A percentile compares a stretch with the other conserved stretches of the same genome.
Evolutionary conservation across 768 basidiomycete species (phyloP).

Genomic region (Trametopsis cervina): DNA sequence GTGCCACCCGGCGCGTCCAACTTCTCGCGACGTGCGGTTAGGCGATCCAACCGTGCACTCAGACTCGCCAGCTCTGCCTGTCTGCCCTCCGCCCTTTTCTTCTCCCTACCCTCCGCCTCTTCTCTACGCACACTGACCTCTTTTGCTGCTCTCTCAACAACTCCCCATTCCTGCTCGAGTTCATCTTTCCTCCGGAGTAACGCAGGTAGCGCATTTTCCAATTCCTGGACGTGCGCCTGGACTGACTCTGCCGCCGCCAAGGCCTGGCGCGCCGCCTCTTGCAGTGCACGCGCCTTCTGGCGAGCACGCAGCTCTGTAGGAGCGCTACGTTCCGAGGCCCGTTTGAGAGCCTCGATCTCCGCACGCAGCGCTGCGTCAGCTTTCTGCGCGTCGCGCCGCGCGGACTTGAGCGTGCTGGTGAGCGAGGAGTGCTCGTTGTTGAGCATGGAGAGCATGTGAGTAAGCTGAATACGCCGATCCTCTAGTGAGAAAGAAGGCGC

Average conservation of each 20-base stretch:
- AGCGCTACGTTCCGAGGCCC: slow-evolving; percentile 74
- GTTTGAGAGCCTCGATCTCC: slow-evolving; percentile 80
- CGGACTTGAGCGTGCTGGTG: slow-evolving; percentile 62
- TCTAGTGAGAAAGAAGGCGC: slow-evolving; percentile 46
- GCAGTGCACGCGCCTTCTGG: slow-evolving; percentile 82
- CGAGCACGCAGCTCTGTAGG: slow-evolving; percentile 72
- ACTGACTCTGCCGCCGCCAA: slow-evolving; percentile 38
- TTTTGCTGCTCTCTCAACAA: slow-evolving; percentile 39
- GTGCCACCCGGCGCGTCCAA: slow-evolving; percentile 41
- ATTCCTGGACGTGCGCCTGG: slow-evolving; percentile 30
- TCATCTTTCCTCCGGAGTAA: slow-evolving; percentile 38
- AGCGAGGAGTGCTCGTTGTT: slow-evolving; percentile 65
- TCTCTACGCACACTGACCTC: slow-evolving; percentile 38
- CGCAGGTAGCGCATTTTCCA: slow-evolving; percentile 34
- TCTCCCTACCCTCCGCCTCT: slow-evolving; percentile 41
- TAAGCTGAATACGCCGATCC: slow-evolving; percentile 60
- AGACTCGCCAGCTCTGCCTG: slow-evolving; percentile 51
- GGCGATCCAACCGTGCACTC: slow-evolving; percentile 58
- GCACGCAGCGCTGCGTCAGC: slow-evolving; percentile 72
- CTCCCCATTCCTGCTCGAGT: slow-evolving; percentile 35
- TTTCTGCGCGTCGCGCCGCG: slow-evolving; percentile 77
- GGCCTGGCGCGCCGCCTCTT: slow-evolving; percentile 82
- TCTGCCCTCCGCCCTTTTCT: slow-evolving; percentile 47
- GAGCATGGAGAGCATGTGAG: slow-evolving; percentile 56
- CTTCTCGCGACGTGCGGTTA: slow-evolving; percentile 59